These are phyloP conservation scores for Tolypocladium ovalisporum DNA, from an alignment of 2,329 filamentous ascomycete species.

Conservation along the genomic window DNA sequence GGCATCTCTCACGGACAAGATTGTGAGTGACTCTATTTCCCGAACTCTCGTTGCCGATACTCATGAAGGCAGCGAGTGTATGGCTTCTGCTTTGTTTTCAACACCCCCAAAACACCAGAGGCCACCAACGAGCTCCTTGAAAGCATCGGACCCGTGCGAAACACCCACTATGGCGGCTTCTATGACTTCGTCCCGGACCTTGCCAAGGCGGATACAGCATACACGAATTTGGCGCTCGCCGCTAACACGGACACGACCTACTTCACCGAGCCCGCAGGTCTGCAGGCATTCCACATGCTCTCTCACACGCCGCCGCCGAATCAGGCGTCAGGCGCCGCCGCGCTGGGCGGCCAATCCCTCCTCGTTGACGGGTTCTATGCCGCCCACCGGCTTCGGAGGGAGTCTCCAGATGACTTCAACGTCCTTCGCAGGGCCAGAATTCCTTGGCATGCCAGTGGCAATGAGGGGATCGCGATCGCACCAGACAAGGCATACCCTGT, in stretches of 20 bases:
- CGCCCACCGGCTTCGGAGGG: conserved; percentile 45
- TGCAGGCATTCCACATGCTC: conserved; percentile 88
- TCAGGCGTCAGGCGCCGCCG: conserved; percentile 17
- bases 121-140: conserved; percentile 66
- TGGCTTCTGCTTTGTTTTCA: conserved; percentile 70
- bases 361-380: conserved; percentile 81
- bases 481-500: conserved; percentile 63
- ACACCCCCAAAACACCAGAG: conserved; percentile 54
- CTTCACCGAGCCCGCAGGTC: conserved; percentile 81
- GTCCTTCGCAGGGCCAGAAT: conserved; percentile 47
- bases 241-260: conserved; percentile 95
- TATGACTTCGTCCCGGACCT: conserved; percentile 84
- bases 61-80: conserved; percentile 40
- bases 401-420: conserved; percentile 45
- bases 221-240: conserved; percentile 72
- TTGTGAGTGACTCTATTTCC: conserved; percentile 38
- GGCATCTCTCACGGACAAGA: conserved; percentile 49
- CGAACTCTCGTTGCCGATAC: not conserved
- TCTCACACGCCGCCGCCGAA: conserved; percentile 46
- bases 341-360: conserved; percentile 61
- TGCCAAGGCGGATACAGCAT: conserved; percentile 80
- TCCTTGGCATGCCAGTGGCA: conserved; percentile 81
- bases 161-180: conserved; percentile 78
- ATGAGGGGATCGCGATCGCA: conserved; percentile 69
- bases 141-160: conserved; percentile 74